Evolutionary conservation across 495 filamentous ascomycete species (phyloP).

Genomic region (Sabuloglossum arenarium): DNA sequence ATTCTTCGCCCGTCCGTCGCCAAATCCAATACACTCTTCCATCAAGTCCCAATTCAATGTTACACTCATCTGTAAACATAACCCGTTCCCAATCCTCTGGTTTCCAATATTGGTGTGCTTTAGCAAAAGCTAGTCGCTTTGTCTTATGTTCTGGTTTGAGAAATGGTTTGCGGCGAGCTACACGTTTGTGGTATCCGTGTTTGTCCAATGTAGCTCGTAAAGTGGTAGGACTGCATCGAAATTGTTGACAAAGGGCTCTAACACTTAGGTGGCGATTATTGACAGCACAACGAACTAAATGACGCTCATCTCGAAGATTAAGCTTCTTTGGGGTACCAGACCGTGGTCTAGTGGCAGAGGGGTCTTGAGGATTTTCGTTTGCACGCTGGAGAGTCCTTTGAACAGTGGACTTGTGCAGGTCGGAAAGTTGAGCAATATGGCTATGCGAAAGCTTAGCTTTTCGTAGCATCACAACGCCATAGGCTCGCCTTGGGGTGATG

Average conservation of each 20-base stretch:
- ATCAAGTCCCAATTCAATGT: too few species aligned
- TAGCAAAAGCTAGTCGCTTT: neutral
- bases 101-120: neutral
- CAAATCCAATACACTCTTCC: too few species aligned
- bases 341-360: neutral
- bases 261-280: too few species aligned
- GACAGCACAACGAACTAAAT: too few species aligned
- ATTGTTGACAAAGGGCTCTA: too few species aligned
- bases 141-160: neutral
- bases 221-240: too few species aligned
- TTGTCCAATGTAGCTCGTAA: too few species aligned
- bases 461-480: neutral
- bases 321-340: neutral
- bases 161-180: neutral
- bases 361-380: neutral
- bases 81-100: slow-evolving; percentile 3
- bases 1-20: too few species aligned
- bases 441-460: neutral
- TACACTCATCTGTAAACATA: slow-evolving; percentile 3
- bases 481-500: neutral
- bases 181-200: neutral
- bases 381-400: neutral
- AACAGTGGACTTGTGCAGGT: neutral
- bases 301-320: too few species aligned
- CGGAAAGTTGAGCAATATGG: neutral